Evolutionary conservation across 495 filamentous ascomycete species (phyloP).

Genomic region (Neurospora hispaniola): DNA sequence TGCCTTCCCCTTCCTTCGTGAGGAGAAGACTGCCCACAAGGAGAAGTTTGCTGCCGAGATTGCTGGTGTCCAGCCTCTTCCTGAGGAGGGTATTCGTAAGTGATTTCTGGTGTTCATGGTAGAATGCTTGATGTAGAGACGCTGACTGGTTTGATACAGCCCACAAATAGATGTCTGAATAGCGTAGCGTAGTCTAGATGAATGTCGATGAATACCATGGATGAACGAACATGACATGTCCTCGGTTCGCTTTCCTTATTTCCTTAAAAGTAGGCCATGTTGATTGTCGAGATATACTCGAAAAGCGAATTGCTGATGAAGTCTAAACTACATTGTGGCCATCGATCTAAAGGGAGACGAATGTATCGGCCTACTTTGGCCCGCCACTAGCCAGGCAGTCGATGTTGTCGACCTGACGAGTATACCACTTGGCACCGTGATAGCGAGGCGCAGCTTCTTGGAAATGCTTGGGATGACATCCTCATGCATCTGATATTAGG

Average conservation of each 20-base stretch:
- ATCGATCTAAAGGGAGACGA: neutral
- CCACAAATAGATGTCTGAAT: slow-evolving; percentile 17
- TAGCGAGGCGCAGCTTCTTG: neutral
- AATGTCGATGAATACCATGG: neutral
- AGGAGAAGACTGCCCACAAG: slow-evolving; percentile 27
- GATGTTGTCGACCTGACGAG: too few species aligned
- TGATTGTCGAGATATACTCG: neutral
- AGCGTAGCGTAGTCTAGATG: neutral
- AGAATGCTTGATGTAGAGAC: neutral
- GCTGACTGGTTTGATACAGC: slow-evolving; percentile 6
- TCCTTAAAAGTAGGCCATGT: neutral
- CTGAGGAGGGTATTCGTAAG: slow-evolving; percentile 62
- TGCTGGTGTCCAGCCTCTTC: slow-evolving; percentile 49
- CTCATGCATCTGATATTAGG: neutral
- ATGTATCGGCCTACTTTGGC: neutral
- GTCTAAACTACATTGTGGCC: neutral
- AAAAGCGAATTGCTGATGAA: neutral
- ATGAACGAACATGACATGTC: neutral
- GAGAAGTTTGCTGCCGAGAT: slow-evolving; percentile 55
- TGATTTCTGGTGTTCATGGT: slow-evolving; percentile 5
- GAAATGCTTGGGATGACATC: neutral
- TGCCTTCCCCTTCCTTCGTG: slow-evolving; percentile 63
- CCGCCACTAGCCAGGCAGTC: too few species aligned
- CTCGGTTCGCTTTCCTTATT: neutral
- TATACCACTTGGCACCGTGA: neutral